Evolutionary conservation across 1,139 yeast species (phyloP).

Genomic region (Schwanniomyces etchellsii): DNA sequence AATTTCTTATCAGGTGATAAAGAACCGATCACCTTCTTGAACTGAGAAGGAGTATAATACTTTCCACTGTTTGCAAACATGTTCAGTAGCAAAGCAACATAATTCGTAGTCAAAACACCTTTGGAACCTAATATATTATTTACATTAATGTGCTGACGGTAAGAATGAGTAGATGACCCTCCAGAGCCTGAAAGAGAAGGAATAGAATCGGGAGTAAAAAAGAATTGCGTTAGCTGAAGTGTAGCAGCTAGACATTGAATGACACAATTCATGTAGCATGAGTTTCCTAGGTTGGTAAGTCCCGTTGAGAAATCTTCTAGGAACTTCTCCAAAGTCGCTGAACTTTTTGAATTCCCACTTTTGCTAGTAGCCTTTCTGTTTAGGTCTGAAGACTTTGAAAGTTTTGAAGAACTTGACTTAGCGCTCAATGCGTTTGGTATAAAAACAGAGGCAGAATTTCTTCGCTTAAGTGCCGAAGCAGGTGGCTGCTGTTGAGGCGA

Average conservation of each 20-base stretch:
- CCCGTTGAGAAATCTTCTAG: conserved; percentile 47
- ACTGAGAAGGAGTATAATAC: conserved; percentile 49
- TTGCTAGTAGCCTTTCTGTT: too few relatives aligned
- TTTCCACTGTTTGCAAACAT: conserved; percentile 49
- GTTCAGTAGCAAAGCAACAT: conserved; percentile 58
- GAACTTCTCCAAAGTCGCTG: conserved; percentile 34
- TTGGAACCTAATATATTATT: conserved; percentile 76
- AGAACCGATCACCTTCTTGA: conserved; percentile 62
- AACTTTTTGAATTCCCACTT: too few relatives aligned
- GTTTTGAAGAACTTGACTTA: not conserved
- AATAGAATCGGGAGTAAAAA: conserved; percentile 13
- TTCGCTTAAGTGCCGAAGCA: not conserved
- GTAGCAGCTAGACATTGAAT: conserved; percentile 68
- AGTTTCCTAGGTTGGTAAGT: conserved; percentile 76
- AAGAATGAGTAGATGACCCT: conserved; percentile 28
- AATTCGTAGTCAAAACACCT: conserved; percentile 73
- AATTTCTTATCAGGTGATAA: conserved; percentile 59
- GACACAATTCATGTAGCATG: conserved; percentile 91
- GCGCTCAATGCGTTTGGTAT: not conserved
- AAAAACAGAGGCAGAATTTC: not conserved
- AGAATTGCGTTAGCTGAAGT: conserved; percentile 37
- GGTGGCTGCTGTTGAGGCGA: conserved; percentile 1
- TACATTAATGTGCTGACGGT: conserved; percentile 66
- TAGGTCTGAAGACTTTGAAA: conserved; percentile 6
- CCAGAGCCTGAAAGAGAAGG: not conserved